A percentile compares a stretch with the other conserved stretches of the same genome.
Conservation (phyloP, 1,284 basidiomycete genomes). For the Athelia sp. region DNA sequence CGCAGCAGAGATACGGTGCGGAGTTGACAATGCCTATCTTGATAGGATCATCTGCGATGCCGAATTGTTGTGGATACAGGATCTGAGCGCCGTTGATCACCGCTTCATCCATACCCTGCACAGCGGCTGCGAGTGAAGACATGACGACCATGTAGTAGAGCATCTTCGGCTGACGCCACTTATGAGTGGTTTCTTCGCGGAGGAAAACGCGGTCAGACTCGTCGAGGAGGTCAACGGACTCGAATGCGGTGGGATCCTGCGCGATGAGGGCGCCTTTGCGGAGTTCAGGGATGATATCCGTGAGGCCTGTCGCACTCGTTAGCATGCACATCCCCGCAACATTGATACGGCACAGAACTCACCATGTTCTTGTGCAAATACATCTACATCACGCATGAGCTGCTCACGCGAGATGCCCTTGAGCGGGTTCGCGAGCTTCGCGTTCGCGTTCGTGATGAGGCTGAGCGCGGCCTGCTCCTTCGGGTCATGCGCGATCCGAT, state of each 20-base stretch:
- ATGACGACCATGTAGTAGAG: constrained; percentile 57
- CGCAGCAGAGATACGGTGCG: constrained; percentile 67
- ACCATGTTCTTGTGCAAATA: constrained; percentile 50
- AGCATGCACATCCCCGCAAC: no score
- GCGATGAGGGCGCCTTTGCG: constrained; percentile 64
- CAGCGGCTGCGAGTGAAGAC: constrained; percentile 61
- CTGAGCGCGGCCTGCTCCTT: no score
- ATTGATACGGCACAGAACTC: background rate
- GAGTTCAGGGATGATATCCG: constrained; percentile 25
- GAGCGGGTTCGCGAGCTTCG: constrained; percentile 57
- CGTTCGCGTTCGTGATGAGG: constrained; percentile 29
- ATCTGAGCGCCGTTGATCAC: constrained; percentile 73
- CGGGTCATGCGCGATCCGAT: no score
- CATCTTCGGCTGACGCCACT: constrained; percentile 53
- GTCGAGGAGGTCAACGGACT: constrained; percentile 45
- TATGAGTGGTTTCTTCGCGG: constrained; percentile 55
- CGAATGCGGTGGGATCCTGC: constrained; percentile 46
- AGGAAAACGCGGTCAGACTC: constrained; percentile 54
- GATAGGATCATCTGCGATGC: constrained; percentile 61
- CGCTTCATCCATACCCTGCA: constrained; percentile 73
- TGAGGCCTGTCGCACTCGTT: no score
- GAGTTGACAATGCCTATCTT: constrained; percentile 72
- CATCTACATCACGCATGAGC: constrained; percentile 49
- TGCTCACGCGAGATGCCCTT: constrained; percentile 48
- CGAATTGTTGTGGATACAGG: constrained; percentile 62